phyloP scores from a whole-genome alignment of 164 flowering plant species.

The Umbellularia californica region DNA sequence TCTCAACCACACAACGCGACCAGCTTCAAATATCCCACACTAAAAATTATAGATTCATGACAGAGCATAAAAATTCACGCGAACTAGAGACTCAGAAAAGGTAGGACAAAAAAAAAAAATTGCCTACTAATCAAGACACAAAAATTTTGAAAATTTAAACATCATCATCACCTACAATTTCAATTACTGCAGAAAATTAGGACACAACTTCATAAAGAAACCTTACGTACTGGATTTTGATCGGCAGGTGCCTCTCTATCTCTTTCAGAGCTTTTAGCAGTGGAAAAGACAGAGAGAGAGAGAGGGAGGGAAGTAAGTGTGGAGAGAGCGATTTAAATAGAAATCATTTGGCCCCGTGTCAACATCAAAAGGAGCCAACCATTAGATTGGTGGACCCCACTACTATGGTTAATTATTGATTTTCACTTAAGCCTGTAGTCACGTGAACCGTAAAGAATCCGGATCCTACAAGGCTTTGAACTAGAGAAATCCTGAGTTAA shows the following conservation, averaged over 20 bases:
- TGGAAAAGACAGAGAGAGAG: neutral
- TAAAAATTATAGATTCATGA: neutral
- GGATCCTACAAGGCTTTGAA: too few relatives aligned
- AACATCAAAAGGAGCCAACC: too few relatives aligned
- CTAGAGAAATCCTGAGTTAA: too few relatives aligned
- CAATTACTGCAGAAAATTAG: neutral
- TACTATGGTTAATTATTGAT: too few relatives aligned
- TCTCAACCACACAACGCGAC: neutral
- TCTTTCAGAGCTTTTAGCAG: too few relatives aligned
- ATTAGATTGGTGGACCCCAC: too few relatives aligned
- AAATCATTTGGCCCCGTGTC: slow-evolving; percentile 8
- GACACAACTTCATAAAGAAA: neutral
- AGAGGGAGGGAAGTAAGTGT: slow-evolving; percentile 1
- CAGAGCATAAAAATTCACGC: too few relatives aligned
- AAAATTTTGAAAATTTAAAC: neutral
- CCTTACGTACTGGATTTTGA: neutral
- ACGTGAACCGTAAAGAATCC: too few relatives aligned
- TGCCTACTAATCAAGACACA: neutral
- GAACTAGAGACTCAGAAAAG: neutral
- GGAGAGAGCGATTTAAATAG: slow-evolving; percentile 21
- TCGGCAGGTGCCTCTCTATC: neutral
- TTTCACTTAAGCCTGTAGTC: too few relatives aligned
- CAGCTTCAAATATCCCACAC: neutral
- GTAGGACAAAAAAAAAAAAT: neutral
- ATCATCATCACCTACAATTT: too few relatives aligned